A percentile compares a stretch with the other conserved stretches of the same genome.
These are phyloP conservation scores for Mimosa pudica DNA, from an alignment of 306 rosid species.

Conservation along the genomic window DNA sequence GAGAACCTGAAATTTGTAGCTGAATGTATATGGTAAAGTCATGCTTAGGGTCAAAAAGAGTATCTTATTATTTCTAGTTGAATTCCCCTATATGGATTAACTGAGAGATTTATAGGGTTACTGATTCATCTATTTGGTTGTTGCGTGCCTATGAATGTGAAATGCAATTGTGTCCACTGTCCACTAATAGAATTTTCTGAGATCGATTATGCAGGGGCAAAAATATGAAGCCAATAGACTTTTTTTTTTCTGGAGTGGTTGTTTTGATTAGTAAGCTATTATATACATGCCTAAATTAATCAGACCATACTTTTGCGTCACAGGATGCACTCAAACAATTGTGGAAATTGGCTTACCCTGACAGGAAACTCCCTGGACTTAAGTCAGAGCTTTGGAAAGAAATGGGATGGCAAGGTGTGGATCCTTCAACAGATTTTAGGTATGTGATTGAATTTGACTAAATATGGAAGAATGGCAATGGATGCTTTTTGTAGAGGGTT, in stretches of 20 bases:
- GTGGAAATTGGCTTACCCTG: constrained; percentile 91
- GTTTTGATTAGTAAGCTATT: background rate
- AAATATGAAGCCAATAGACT: constrained; percentile 6
- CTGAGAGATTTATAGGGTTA: background rate
- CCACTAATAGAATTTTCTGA: constrained; percentile 3
- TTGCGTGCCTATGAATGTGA: background rate
- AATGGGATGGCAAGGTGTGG: constrained; percentile 99
- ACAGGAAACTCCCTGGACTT: constrained; percentile 77
- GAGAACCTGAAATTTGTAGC: constrained; percentile 11
- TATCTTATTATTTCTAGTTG: constrained; percentile 6
- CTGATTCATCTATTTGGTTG: constrained; percentile 12
- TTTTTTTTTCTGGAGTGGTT: background rate
- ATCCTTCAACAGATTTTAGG: constrained; percentile 99
- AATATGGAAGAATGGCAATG: background rate
- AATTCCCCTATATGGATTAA: constrained; percentile 4
- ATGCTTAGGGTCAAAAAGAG: constrained; percentile 11
- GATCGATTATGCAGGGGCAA: background rate
- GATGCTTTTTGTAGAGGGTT: constrained; percentile 6
- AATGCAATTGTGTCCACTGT: background rate
- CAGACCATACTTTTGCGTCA: constrained; percentile 21
- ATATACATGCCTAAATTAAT: constrained; percentile 4
- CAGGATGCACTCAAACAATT: constrained; percentile 82
- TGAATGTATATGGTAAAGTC: constrained; percentile 20
- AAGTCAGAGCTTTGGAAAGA: constrained; percentile 96
- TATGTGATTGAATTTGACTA: constrained; percentile 28